phyloP scores from a whole-genome alignment of 345 rosid genomes.

The Syzygium aqueum region DNA sequence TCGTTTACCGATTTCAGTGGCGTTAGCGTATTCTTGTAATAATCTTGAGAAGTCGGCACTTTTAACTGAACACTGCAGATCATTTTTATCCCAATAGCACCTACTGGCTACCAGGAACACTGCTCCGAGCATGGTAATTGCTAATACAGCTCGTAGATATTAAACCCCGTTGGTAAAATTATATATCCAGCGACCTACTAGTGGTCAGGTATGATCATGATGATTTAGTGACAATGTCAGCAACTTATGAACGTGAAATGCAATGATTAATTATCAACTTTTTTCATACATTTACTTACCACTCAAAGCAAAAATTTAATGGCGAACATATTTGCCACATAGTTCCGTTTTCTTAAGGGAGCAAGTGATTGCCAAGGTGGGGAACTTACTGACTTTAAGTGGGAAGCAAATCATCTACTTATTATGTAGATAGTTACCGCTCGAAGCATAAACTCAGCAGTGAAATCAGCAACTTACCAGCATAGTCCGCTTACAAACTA shows the following conservation, averaged over 20 bases:
- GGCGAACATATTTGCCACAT: too few relatives aligned
- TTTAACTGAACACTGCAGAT: neutral
- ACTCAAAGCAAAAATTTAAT: neutral
- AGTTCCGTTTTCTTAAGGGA: neutral
- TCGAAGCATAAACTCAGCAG: neutral
- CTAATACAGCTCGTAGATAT: neutral
- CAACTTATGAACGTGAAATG: neutral
- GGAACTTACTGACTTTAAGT: neutral
- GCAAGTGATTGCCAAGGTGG: neutral
- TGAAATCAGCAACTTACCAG: neutral
- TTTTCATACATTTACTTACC: neutral
- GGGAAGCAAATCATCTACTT: rapidly evolving
- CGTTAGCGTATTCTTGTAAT: neutral
- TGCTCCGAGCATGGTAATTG: neutral
- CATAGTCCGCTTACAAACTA: neutral
- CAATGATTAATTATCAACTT: neutral
- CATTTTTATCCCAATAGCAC: neutral
- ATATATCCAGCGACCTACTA: too few relatives aligned
- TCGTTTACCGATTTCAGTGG: neutral
- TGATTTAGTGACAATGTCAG: neutral
- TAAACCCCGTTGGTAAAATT: neutral
- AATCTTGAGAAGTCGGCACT: neutral
- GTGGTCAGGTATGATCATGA: too few relatives aligned
- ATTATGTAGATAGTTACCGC: rapidly evolving
- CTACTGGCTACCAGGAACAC: neutral